A percentile compares a stretch with the other conserved stretches of the same genome.
phyloP scores from a whole-genome alignment of 306 rosid species.

The Casuarina cunninghamiana region DNA sequence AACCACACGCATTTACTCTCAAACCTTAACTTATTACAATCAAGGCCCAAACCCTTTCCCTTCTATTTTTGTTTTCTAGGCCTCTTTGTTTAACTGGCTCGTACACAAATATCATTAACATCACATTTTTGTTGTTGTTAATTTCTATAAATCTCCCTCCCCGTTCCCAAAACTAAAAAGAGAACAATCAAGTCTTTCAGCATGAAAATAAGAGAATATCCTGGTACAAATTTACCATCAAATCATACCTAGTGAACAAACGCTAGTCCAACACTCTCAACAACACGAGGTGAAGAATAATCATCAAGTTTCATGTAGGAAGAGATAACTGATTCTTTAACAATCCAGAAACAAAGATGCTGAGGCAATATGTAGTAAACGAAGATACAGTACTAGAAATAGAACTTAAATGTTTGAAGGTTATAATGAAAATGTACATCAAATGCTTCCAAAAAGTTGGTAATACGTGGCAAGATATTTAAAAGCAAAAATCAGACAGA shows the following conservation, averaged over 20 bases:
- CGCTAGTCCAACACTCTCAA: not conserved
- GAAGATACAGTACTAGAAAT: not conserved
- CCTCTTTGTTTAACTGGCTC: not conserved
- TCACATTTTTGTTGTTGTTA: not conserved
- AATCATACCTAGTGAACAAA: not conserved
- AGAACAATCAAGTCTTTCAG: not conserved
- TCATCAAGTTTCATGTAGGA: not conserved
- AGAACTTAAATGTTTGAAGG: not conserved
- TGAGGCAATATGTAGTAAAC: not conserved
- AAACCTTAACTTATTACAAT: not conserved
- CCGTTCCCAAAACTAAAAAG: not conserved
- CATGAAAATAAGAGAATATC: not conserved
- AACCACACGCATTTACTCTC: too few relatives aligned
- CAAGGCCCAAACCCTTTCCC: not conserved
- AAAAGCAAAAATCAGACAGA: constrained; percentile 28
- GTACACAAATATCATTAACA: not conserved
- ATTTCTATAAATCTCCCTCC: not conserved
- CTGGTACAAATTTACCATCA: not conserved
- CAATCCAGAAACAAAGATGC: not conserved
- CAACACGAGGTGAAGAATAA: not conserved
- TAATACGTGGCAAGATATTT: constrained; percentile 11
- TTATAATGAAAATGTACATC: constrained; percentile 1
- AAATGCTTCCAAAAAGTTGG: constrained; percentile 11
- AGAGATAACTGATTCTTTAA: not conserved
- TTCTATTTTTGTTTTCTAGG: not conserved